Evolutionary conservation across 2,329 filamentous ascomycete genomes (phyloP), one percentile per base, ranked within the genome.

Genomic region (Fusarium nodosum): DNA sequence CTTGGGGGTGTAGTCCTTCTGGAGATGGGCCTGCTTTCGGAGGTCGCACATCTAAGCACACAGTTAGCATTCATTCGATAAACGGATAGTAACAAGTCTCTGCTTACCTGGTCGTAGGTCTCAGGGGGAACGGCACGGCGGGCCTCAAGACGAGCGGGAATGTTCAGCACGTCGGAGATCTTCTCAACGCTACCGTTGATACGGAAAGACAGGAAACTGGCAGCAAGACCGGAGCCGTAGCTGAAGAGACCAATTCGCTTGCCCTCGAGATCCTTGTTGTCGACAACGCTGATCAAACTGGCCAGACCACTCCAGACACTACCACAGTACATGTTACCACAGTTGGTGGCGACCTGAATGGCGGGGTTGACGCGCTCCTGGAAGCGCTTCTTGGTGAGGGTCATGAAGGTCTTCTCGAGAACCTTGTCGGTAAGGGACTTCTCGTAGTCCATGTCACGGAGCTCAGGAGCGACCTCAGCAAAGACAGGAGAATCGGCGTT

Each of bases 381-480:
- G 82, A 93, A 95, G 74, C 88, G 88, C 87, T 94, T 94, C 88
- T 96, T 95, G 79, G 91, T 90, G 74, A 95, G 85, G 60, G 79
- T 85, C 90, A 96, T 93, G 80, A 96, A 96, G 67, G 90, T 91
- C 88, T 95, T 96, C 86, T 96, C 93, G 39, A 96, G 87, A 55
- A 85, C 87, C 86, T 93, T 94, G 85, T 96, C 93, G 66, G 88
- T 89, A 74, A 96, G 82, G 5, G 93, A 95, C 82, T 90, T 89
- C 77, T 90, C 84, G 81, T 95, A 95, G 77, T 92, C 90, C 81
- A 96, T 86, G 75, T 93, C 91, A 69, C 90, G 88, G 66, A 95
- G 82, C 81, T 94, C 92, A 42, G 90, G 86, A 55, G 93, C 87
- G 38, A 95, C 91, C 71, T 93, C 91, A 64, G 87, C 87, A 77